A percentile compares a stretch with the other conserved stretches of the same genome.
Evolutionary conservation across 441 rosid species (phyloP).

Genomic region (Isatis lusitanica): DNA sequence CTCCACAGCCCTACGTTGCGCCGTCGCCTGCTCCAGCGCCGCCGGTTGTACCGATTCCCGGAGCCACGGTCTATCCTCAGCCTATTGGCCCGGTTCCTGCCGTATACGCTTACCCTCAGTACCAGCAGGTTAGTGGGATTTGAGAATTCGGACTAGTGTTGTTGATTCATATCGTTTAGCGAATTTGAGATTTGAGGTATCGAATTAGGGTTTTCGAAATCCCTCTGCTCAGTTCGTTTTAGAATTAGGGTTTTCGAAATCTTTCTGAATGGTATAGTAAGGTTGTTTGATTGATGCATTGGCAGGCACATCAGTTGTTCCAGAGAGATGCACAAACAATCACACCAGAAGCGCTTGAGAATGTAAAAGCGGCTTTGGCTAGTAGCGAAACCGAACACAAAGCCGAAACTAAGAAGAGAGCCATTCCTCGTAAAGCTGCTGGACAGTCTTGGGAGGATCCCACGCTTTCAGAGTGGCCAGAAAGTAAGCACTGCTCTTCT

Average conservation of each 20-base stretch:
- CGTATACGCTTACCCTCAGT: slow-evolving; percentile 78
- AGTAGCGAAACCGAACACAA: slow-evolving; percentile 89
- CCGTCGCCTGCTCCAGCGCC: slow-evolving; percentile 48
- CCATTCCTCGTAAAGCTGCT: slow-evolving; percentile 93
- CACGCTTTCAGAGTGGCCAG: slow-evolving; percentile 96
- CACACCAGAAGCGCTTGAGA: slow-evolving; percentile 92
- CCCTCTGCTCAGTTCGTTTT: neutral
- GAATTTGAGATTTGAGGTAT: slow-evolving; percentile 3
- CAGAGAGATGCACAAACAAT: slow-evolving; percentile 92
- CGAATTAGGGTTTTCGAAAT: slow-evolving; percentile 26
- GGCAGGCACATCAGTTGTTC: slow-evolving; percentile 85
- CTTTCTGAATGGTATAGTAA: no score
- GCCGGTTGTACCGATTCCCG: slow-evolving; percentile 41
- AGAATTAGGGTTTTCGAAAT: no score
- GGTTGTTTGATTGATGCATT: slow-evolving; percentile 12
- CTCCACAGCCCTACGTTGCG: slow-evolving; percentile 50
- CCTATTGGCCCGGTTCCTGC: slow-evolving; percentile 54
- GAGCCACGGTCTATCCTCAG: slow-evolving; percentile 49
- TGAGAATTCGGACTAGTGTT: neutral
- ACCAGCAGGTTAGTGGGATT: slow-evolving; percentile 59
- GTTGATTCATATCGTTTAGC: slow-evolving; percentile 2
- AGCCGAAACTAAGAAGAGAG: slow-evolving; percentile 87
- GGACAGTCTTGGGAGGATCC: slow-evolving; percentile 98
- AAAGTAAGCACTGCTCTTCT: slow-evolving; percentile 48
- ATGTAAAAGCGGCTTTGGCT: slow-evolving; percentile 93